Conservation (phyloP, 2,329 filamentous ascomycete genomes). For the Claviceps humidiphila region DNA sequence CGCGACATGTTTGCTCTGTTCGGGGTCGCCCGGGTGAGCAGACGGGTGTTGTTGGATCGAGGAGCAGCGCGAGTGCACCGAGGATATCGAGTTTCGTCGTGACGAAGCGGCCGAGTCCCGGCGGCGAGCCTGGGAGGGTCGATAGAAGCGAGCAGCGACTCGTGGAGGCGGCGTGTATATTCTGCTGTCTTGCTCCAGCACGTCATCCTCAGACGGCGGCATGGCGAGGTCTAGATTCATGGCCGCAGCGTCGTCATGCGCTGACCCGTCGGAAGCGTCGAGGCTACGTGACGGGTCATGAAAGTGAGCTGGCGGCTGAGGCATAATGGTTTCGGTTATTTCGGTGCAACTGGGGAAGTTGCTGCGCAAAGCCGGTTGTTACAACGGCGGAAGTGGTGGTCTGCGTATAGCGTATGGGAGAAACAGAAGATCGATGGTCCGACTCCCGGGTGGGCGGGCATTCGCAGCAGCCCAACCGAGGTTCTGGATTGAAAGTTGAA, state of each 20-base stretch:
- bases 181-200: slow-evolving; percentile 20
- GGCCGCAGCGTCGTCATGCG: slow-evolving; percentile 18
- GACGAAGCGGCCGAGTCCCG: slow-evolving; percentile 68
- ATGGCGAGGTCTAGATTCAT: slow-evolving; percentile 24
- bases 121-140: slow-evolving; percentile 50
- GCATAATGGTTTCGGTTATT: slow-evolving; percentile 21
- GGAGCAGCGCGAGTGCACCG: slow-evolving; percentile 57
- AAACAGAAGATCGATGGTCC: not conserved
- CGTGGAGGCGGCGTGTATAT: slow-evolving; percentile 55
- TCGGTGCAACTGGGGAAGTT: not conserved
- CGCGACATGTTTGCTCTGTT: slow-evolving; percentile 64
- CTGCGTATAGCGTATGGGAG: not conserved
- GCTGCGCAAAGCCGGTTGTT: not conserved
- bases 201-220: slow-evolving; percentile 25
- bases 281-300: slow-evolving; percentile 28
- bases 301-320: slow-evolving; percentile 27
- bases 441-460: not conserved
- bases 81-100: slow-evolving; percentile 67
- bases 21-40: slow-evolving; percentile 31
- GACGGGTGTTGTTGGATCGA: slow-evolving; percentile 39
- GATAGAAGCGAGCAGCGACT: slow-evolving; percentile 68
- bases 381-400: not conserved
- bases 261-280: slow-evolving; percentile 20
- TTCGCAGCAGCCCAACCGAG: not conserved
- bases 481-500: no score